These are phyloP conservation scores for Cutaneotrichosporon dermatis DNA, from an alignment of 1,284 basidiomycete genomes.

Conservation along the genomic window DNA sequence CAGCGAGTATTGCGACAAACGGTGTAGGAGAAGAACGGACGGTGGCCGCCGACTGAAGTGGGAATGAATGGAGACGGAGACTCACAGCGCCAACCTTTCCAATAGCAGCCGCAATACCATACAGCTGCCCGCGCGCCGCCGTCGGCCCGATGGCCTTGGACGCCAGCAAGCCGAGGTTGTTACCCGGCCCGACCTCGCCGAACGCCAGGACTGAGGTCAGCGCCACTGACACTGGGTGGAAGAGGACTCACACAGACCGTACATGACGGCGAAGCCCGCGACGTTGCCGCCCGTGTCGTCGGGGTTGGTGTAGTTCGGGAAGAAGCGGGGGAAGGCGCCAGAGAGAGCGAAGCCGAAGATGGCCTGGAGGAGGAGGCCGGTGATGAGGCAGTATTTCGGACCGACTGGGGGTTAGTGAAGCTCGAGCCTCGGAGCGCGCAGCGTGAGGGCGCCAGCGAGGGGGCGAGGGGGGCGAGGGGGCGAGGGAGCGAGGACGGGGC, in stretches of 20 bases:
- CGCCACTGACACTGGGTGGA: slow-evolving; percentile 58
- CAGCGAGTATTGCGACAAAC: too few relatives aligned
- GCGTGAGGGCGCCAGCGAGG: too few relatives aligned
- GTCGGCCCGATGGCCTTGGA: slow-evolving; percentile 73
- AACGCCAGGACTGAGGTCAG: slow-evolving; percentile 66
- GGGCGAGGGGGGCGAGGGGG: too few relatives aligned
- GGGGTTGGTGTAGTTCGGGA: background rate
- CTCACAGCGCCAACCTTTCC: slow-evolving; percentile 73
- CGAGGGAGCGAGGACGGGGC: too few relatives aligned
- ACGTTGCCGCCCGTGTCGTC: slow-evolving; percentile 41
- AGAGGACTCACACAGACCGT: slow-evolving; percentile 61
- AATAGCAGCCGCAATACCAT: slow-evolving; percentile 76
- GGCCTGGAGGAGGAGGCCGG: slow-evolving; percentile 65
- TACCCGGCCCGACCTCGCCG: slow-evolving; percentile 66
- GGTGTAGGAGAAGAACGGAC: too few relatives aligned
- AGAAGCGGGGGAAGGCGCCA: slow-evolving; percentile 59
- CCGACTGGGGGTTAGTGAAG: slow-evolving; percentile 20
- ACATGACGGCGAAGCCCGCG: slow-evolving; percentile 76
- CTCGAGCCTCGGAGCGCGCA: too few relatives aligned
- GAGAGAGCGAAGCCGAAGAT: slow-evolving; percentile 83
- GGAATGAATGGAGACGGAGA: background rate
- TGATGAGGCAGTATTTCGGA: slow-evolving; percentile 65
- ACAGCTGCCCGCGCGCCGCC: slow-evolving; percentile 78
- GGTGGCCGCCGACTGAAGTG: too few relatives aligned
- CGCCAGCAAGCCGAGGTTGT: slow-evolving; percentile 73